Evolutionary conservation across 139 green algal genomes (phyloP).

Genomic region (Raphidocelis subcapitata): DNA sequence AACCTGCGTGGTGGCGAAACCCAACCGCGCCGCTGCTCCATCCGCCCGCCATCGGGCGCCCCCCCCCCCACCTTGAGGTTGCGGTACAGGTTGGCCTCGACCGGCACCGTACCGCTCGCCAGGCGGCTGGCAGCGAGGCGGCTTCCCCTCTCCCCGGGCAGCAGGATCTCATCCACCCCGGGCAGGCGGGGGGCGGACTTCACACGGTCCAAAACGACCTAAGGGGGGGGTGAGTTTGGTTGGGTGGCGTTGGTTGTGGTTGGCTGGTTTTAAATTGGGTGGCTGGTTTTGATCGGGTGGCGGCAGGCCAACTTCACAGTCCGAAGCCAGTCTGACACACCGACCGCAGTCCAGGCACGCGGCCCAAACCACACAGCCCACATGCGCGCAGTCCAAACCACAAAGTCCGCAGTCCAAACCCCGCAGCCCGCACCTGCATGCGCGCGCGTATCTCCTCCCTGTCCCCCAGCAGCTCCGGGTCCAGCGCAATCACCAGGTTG

Average conservation of each 20-base stretch:
- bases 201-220: conserved; percentile 54
- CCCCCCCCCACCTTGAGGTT: conserved; percentile 17
- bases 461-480: conserved; percentile 65
- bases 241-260: too few relatives aligned
- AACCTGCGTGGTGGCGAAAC: too few relatives aligned
- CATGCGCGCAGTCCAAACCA: too few relatives aligned
- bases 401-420: too few relatives aligned
- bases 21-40: too few relatives aligned
- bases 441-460: conserved; percentile 28
- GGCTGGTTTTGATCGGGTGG: too few relatives aligned
- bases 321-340: too few relatives aligned
- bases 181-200: conserved; percentile 52
- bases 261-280: too few relatives aligned
- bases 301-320: too few relatives aligned
- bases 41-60: too few relatives aligned
- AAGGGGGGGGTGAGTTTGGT: neutral
- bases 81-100: conserved; percentile 59
- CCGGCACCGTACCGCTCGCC: conserved; percentile 40
- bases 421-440: conserved; percentile 27
- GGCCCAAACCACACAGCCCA: too few relatives aligned
- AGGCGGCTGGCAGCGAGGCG: conserved; percentile 33
- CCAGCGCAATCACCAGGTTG: conserved; percentile 70
- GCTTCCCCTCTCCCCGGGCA: conserved; percentile 71
- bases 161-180: conserved; percentile 62
- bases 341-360: too few relatives aligned